Base-by-base conservation (phyloP, 2,329 filamentous ascomycete genomes). In the Aspergillus jensenii region DNA sequence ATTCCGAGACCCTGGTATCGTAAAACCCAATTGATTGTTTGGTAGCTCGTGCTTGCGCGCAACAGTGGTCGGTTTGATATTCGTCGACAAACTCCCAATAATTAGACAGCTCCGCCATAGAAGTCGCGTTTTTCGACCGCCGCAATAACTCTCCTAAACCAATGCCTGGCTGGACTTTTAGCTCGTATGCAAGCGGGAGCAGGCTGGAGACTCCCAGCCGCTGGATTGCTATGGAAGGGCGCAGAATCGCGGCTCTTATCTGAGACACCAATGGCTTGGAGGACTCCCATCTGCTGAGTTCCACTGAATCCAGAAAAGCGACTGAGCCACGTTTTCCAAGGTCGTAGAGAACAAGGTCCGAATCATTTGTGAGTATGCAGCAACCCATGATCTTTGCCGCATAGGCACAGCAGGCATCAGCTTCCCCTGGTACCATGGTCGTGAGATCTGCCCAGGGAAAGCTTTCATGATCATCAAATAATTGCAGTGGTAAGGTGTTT, bases 331-430 rank as follows among this genome's bases (percentile, higher is more conserved):
- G 62, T 0, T 69, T 49, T 0, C 87, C 88, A 8, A 93, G 80
- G 58, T 91, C 82, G 69, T 93, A 87, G 0, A 93, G 81, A 0
- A 96, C 78, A 8, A 97, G 80, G 68, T 98, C 93, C 0, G 92
- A 96, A 67, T 98, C 93, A n/a, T 86, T 87, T 0, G 91, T 96
- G 6, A 97, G 74, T 27, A 87, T 78, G 14, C 91, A 82, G 2
- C 79, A 77, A 0, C 84, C 85, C 31, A 79, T 69, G 2, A 76
- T 61, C n/a, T 79, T 79, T 6, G 90, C 81, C 53, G 86, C 80
- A 14, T 81, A 75, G 3, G 91, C 91, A 71, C 92, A 96, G 75
- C 86, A 95, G 23, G 81, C 75, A 69, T 98, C 93, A 1, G 93
- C 93, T 74, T 98, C 93, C 0, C 90, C 92, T 0, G 91, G 87